Conservation (phyloP, 1,139 yeast species). For the Magnusiomyces fungicola region DNA sequence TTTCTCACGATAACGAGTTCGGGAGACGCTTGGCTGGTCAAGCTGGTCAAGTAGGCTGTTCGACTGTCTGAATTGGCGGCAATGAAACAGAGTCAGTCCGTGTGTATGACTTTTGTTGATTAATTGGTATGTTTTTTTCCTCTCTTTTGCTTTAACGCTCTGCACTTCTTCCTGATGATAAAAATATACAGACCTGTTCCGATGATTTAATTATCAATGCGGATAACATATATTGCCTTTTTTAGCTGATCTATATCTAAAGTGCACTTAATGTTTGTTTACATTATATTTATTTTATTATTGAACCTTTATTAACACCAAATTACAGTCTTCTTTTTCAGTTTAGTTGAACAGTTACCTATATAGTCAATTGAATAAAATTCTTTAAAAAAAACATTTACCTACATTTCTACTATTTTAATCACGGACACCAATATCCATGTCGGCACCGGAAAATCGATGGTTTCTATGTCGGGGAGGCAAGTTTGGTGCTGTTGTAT, state of each 20-base stretch:
- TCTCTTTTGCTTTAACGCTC: no score
- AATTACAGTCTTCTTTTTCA: neutral
- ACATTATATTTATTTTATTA: neutral
- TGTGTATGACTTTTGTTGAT: no score
- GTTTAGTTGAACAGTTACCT: no score
- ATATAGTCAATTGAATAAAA: neutral
- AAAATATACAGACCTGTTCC: slow-evolving; percentile 6
- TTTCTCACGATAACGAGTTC: no score
- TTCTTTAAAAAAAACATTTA: no score
- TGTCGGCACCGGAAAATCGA: neutral
- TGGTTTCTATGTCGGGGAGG: neutral
- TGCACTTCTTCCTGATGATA: neutral
- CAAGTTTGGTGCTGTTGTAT: neutral
- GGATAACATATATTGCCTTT: slow-evolving; percentile 3
- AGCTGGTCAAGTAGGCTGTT: no score
- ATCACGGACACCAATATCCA: neutral
- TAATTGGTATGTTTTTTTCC: no score
- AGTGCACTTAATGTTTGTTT: neutral
- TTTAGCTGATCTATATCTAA: neutral
- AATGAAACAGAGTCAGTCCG: no score
- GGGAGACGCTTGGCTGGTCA: no score
- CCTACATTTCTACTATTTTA: neutral
- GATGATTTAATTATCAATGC: slow-evolving; percentile 6
- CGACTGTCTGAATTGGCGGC: no score
- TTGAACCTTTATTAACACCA: neutral